Conservation (phyloP, 768 basidiomycete species). For the Hirschioporus abietinus region DNA sequence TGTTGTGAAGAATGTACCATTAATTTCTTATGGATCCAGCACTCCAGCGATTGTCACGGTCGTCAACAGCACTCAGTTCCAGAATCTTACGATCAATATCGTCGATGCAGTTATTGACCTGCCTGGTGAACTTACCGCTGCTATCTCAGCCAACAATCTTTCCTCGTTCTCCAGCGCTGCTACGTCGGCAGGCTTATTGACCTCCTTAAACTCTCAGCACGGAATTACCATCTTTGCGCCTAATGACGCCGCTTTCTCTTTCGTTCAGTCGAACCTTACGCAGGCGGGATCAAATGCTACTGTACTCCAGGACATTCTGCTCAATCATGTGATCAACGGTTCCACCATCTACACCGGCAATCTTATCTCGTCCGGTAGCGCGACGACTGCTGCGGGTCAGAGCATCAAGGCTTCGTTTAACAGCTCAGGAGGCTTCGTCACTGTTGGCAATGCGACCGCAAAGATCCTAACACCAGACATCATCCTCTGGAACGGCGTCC, state of each 20-base stretch:
- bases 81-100: slow-evolving; percentile 41
- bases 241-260: slow-evolving; percentile 41
- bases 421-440: slow-evolving; percentile 36
- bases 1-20: slow-evolving; percentile 1
- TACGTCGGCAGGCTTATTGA: slow-evolving; percentile 30
- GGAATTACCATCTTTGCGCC: slow-evolving; percentile 72
- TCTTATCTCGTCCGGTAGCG: slow-evolving; percentile 31
- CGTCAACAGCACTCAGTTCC: slow-evolving; percentile 31
- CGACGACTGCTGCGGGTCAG: slow-evolving; percentile 55
- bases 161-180: slow-evolving; percentile 32
- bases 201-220: slow-evolving; percentile 28
- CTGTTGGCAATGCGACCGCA: slow-evolving; percentile 38
- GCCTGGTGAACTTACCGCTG: slow-evolving; percentile 42
- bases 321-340: slow-evolving; percentile 69
- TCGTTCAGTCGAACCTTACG: slow-evolving; percentile 28
- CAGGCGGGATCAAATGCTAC: slow-evolving; percentile 39
- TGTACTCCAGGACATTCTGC: slow-evolving; percentile 38
- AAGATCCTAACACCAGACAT: slow-evolving; percentile 55
- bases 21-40: slow-evolving; percentile 15
- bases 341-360: slow-evolving; percentile 57
- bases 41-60: slow-evolving; percentile 27
- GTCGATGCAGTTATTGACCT: slow-evolving; percentile 46
- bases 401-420: slow-evolving; percentile 47
- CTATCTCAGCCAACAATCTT: slow-evolving; percentile 39
- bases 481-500: slow-evolving; percentile 60